Base-by-base conservation (phyloP, 208 protist species). In the Leishmania aethiopica region DNA sequence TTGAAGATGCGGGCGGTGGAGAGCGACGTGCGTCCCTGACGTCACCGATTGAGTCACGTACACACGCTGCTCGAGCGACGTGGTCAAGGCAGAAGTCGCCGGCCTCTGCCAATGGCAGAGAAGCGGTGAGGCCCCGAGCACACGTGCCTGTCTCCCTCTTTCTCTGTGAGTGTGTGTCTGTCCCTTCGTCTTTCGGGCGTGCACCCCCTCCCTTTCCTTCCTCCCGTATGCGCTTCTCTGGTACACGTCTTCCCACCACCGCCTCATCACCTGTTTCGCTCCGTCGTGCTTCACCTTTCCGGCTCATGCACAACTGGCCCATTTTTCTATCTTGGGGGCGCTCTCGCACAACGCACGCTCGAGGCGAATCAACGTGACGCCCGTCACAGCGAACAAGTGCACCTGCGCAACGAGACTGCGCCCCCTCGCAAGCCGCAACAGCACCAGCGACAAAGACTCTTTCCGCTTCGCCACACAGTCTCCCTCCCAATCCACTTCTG, bases 221-320 rank as follows among this genome's bases (percentile, higher is more conserved):
- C 51, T 55, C 51, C 51, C 17, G 51, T 19, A 19, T 55, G 17
- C 17, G 51, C 17, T 5, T 22, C 17, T 0, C 15, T 53, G 49
- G 49, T 17, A 17, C 49, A 53, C 49, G 17, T 53, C 49, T 53
- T 53, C 49, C 49, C 49, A 53, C 49, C 8, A 17, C 49, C 1
- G 11, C 51, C 25, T 80, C 59, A 13, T 62, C 81, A 60, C 77
- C 40, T 59, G 71, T 79, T 32, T 76, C 73, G 8, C 49, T 53
- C 49, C 64, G 17, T 71, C 62, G 17, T n/a, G 22, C 25, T 78
- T 47, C 17, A 71, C 75, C 28, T 71, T 77, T 32, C 67, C 28
- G 75, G 25, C 42, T 55, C 45, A 19, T 75, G 25, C 17, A 62
- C 42, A 42, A 42, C 42, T 42, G 42, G 42, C 42, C 2, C 42